Conservation (phyloP, 202 grass and related monocot species). For the Dendrocalamus latiflorus region DNA sequence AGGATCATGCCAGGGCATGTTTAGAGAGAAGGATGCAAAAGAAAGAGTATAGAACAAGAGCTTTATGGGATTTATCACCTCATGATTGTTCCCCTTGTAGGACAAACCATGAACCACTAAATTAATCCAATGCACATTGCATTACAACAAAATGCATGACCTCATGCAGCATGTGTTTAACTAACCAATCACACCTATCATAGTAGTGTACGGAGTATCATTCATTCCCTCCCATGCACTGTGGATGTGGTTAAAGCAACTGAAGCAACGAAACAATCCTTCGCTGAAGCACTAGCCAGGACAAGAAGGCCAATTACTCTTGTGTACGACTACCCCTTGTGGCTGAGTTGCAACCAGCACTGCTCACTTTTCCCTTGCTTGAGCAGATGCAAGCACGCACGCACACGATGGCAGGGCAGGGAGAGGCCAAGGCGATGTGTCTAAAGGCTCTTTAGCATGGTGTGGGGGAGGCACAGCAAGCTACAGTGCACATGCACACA, state of each 20-base stretch:
- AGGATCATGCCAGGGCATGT: conserved; percentile 15
- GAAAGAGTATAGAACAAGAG: neutral
- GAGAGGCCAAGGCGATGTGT: conserved; percentile 28
- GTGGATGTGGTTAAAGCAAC: neutral
- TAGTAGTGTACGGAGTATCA: neutral
- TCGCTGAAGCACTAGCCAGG: conserved; percentile 4
- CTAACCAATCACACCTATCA: conserved; percentile 25
- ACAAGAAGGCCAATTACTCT: conserved; percentile 4
- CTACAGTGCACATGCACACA: neutral
- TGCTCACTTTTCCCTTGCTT: neutral
- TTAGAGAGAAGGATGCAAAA: conserved; percentile 17
- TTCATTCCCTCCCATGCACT: neutral
- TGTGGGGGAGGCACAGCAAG: neutral
- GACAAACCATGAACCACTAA: conserved; percentile 23
- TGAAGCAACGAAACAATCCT: conserved; percentile 30
- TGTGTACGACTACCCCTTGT: neutral
- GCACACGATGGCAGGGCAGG: neutral
- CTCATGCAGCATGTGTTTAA: neutral
- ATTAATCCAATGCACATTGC: neutral
- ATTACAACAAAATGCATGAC: neutral
- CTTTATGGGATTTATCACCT: conserved; percentile 45
- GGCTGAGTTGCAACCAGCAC: neutral
- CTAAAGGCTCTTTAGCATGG: conserved; percentile 29
- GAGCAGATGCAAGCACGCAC: conserved; percentile 15
- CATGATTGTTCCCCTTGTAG: conserved; percentile 25